Conservation (phyloP, 2,329 filamentous ascomycete species). For the Aureobasidium sp. region DNA sequence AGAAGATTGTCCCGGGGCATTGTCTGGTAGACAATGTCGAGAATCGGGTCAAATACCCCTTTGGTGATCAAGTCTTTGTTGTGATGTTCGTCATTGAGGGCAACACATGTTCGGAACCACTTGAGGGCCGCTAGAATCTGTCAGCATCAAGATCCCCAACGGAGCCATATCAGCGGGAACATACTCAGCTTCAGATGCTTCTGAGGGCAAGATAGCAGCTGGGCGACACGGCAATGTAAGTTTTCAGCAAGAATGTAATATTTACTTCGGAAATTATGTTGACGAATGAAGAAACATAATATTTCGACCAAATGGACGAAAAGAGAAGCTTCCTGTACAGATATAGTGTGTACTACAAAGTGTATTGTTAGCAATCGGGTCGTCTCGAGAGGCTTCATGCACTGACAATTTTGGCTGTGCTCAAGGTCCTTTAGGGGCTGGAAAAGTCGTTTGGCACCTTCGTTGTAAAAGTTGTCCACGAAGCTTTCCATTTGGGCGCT, state of each 20-base stretch:
- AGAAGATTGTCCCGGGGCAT: constrained; percentile 89
- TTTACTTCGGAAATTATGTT: constrained; percentile 79
- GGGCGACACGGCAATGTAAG: constrained; percentile 68
- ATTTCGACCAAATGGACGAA: constrained; percentile 89
- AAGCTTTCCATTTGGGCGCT: constrained; percentile 74
- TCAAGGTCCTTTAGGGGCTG: constrained; percentile 77
- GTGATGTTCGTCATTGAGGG: constrained; percentile 85
- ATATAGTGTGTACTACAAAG: constrained; percentile 44
- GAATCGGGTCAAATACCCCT: constrained; percentile 71
- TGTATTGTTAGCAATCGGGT: neutral
- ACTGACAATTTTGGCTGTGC: constrained; percentile 34
- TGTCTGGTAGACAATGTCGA: constrained; percentile 74
- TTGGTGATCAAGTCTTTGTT: constrained; percentile 75
- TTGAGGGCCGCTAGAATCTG: constrained; percentile 66
- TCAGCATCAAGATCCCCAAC: neutral
- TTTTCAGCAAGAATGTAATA: constrained; percentile 77
- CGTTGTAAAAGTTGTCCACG: constrained; percentile 81
- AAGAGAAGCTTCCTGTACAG: constrained; percentile 77
- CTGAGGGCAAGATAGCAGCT: constrained; percentile 73
- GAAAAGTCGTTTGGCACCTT: constrained; percentile 77
- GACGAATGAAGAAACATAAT: constrained; percentile 84
- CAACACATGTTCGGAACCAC: constrained; percentile 82
- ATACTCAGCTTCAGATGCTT: constrained; percentile 87
- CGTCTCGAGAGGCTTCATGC: neutral
- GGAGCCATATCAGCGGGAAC: constrained; percentile 29